These are phyloP conservation scores for Nicotiana sylvestris DNA, from an alignment of 257 asterid species.

Conservation along the genomic window DNA sequence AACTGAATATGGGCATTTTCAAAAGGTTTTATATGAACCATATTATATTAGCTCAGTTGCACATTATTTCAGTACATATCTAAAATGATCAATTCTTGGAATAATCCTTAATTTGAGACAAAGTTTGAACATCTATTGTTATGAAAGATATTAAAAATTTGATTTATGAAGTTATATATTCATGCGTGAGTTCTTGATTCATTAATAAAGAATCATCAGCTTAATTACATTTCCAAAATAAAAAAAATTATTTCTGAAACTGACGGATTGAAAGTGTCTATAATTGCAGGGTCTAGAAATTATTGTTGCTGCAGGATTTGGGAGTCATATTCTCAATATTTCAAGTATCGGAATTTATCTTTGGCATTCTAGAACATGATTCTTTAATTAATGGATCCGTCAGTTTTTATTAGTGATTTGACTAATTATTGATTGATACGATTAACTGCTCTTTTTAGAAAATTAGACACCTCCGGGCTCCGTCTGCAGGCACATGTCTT, in stretches of 20 bases:
- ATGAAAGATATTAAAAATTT: not conserved
- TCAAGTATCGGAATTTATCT: not conserved
- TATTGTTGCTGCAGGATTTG: not conserved
- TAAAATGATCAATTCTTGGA: no score
- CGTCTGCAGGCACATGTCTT: not conserved
- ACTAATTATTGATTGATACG: not conserved
- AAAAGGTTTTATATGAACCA: not conserved
- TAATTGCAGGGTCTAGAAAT: conserved; percentile 4
- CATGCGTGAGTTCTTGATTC: not conserved
- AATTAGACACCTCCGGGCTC: not conserved
- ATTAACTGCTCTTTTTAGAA: not conserved
- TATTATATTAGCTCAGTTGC: no score
- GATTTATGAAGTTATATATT: not conserved
- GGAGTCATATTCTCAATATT: not conserved
- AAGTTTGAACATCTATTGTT: no score
- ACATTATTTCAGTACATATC: no score
- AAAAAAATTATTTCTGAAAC: not conserved
- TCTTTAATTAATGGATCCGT: not conserved
- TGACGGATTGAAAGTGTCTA: not conserved
- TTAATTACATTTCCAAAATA: not conserved
- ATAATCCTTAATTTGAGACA: not conserved
- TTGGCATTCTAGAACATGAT: not conserved
- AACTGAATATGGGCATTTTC: not conserved
- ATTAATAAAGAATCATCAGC: not conserved
- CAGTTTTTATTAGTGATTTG: not conserved